Evolutionary conservation across 768 basidiomycete species (phyloP).

Genomic region (Leccinum ochraceum): DNA sequence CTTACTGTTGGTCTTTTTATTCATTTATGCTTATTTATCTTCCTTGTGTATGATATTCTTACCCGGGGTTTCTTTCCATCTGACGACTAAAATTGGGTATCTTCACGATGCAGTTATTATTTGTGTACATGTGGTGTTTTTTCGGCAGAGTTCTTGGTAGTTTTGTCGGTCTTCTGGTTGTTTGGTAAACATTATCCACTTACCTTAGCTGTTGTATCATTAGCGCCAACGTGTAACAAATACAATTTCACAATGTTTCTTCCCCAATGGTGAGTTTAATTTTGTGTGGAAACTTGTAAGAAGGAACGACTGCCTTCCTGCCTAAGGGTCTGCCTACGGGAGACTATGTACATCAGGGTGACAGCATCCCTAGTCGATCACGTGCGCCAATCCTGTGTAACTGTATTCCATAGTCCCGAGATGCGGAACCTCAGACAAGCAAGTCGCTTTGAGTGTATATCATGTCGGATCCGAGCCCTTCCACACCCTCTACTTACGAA

Average conservation of each 20-base stretch:
- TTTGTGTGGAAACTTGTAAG: too few relatives aligned
- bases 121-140: conserved; percentile 14
- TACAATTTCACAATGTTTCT: neutral
- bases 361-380: neutral
- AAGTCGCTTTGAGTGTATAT: neutral
- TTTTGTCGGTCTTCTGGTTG: neutral
- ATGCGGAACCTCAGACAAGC: neutral
- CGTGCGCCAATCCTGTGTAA: neutral
- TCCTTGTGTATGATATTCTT: too few relatives aligned
- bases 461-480: conserved; percentile 18
- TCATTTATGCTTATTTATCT: too few relatives aligned
- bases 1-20: too few relatives aligned
- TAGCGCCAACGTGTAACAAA: conserved; percentile 13
- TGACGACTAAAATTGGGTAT: too few relatives aligned
- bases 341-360: too few relatives aligned
- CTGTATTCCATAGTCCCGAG: too few relatives aligned
- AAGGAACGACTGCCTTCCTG: too few relatives aligned
- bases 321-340: too few relatives aligned
- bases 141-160: conserved; percentile 1
- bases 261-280: too few relatives aligned
- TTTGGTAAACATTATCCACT: conserved; percentile 2
- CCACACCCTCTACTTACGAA: conserved; percentile 10
- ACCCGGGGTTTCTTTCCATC: too few relatives aligned
- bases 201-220: conserved; percentile 16
- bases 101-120: too few relatives aligned